Base-by-base conservation (phyloP, 495 filamentous ascomycete species). In the Aspergillus mulundensis region DNA sequence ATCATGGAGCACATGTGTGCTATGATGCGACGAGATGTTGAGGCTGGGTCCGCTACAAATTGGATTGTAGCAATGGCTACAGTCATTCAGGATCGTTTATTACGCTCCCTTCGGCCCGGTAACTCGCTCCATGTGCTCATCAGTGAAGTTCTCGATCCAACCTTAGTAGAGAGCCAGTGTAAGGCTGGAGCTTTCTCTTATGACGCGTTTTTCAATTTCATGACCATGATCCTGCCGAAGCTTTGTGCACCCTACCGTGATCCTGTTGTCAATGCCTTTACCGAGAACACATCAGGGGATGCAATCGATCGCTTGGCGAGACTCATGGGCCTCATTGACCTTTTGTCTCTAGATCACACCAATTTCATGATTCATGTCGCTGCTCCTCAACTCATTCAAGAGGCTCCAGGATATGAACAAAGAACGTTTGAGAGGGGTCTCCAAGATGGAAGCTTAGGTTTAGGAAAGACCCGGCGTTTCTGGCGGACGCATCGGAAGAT, bases 211-310 rank as follows among this genome's bases (percentile, higher is more conserved):
- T 97, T 97, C 73, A 77, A 84, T 2, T 92, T 93, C 58, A 95
- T 97, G 83, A 84, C 86, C 28, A 81, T 79, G 34, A 85, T 98
- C 38, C 77, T 98, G n/a, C 95, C 95, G 15, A 88, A 88, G 62
- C 87, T 98, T 18, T 98, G 94, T 68, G 92, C 94, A 4, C 94
- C 95, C 2, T 87, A 91, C 54, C 82, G 94, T 2, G 94, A 98
- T 59, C 84, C 82, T 10, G 86, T 90, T 63, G 89, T 96, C 42
- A 89, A 91, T 63, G 83, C 78, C 1, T 81, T 97, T 19, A 75
- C 86, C 2, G 84, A 90, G 19, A 84, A 90, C 62, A 86, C 75
- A 20, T 83, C 87, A 5, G 87, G 87, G 1, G 87, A 91, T 68
- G 84, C 92, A 43, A 91, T 96, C 18, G 85, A 89, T 60, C 88